Evolutionary conservation across 805 yeast genomes (phyloP), one percentile per base, ranked within the genome.

Genomic region (Cyberlindnera mississippiensis): DNA sequence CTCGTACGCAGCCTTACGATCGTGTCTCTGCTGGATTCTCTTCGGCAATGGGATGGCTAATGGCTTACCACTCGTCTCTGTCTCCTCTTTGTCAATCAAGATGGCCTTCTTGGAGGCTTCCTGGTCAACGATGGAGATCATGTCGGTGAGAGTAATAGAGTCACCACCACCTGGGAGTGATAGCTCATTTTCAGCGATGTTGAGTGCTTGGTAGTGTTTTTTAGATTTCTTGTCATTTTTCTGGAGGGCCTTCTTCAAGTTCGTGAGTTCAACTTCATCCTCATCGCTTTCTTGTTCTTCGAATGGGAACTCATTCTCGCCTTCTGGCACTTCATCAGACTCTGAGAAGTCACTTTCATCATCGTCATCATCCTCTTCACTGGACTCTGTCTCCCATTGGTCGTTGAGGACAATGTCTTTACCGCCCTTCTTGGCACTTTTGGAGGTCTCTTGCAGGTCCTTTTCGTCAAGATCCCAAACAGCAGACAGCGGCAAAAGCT

Each of bases 1-100:
- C 43, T 86, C 95, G 60, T 85, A 90, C 0, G 99, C 98, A 2
- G 91, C 97, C 43, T 72, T 74, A 58, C 98, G 76, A 53, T 90
- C 96, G 51, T 83, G 76, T 58, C 93, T 78, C 53, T 85, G 77
- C 63, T 89, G 95, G 41, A 91, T 80, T 51, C 95, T 78, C 54
- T 79, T 77, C 1, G 97, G 96, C 41, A 89, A 70, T 2, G 98
- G 97, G 11, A 88, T 81, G 0, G 83, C 75, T 37, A 88, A 65
- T 2, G 91, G 72, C 47, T 71, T 70, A 14, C 64, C 52, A 15
- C 64, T 59, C 24, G 67, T 62, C 30, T 64, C 64, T 4, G 64
- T 44, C 17, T 50, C 64, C 33, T 60, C 62, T 37, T 49, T 57
- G 17, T 65, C 61, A 26, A 80, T 55, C 18, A 76, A 55, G 13